phyloP scores from a whole-genome alignment of 1,284 basidiomycete genomes.

The Porodaedalea pini region DNA sequence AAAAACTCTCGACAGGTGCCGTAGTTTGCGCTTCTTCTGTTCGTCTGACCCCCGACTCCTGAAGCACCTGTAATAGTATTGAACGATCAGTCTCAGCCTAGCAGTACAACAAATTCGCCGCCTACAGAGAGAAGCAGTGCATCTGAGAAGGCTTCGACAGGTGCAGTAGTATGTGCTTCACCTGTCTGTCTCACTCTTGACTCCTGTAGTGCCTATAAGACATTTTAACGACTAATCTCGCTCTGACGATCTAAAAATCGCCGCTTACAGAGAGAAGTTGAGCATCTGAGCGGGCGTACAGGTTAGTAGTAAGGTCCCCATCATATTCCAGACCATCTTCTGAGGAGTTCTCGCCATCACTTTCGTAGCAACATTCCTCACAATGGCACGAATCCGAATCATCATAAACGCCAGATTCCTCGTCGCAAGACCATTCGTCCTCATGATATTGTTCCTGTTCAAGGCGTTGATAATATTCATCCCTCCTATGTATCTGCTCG shows the following conservation, averaged over 20 bases:
- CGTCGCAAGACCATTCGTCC: not conserved
- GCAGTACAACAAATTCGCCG: not conserved
- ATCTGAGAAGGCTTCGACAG: not conserved
- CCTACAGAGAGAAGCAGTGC: not conserved
- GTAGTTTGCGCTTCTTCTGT: not conserved
- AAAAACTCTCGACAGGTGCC: not conserved
- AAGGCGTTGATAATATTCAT: not conserved
- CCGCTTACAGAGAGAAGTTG: not conserved
- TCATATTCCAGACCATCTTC: too few relatives aligned
- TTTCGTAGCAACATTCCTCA: not conserved
- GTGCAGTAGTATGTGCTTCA: not conserved
- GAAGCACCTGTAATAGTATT: too few relatives aligned
- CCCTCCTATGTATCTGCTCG: not conserved
- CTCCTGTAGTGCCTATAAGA: not conserved
- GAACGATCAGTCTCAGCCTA: not conserved
- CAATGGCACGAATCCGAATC: too few relatives aligned
- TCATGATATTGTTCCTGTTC: not conserved
- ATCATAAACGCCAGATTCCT: not conserved
- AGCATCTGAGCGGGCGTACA: too few relatives aligned
- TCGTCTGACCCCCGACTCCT: not conserved
- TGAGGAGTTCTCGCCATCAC: not conserved
- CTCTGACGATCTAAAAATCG: too few relatives aligned
- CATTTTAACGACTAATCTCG: too few relatives aligned
- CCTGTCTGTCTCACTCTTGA: not conserved
- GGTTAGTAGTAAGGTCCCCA: too few relatives aligned